Conservation (phyloP, 331 rosid genomes). For the Phaseolus coccineus region DNA sequence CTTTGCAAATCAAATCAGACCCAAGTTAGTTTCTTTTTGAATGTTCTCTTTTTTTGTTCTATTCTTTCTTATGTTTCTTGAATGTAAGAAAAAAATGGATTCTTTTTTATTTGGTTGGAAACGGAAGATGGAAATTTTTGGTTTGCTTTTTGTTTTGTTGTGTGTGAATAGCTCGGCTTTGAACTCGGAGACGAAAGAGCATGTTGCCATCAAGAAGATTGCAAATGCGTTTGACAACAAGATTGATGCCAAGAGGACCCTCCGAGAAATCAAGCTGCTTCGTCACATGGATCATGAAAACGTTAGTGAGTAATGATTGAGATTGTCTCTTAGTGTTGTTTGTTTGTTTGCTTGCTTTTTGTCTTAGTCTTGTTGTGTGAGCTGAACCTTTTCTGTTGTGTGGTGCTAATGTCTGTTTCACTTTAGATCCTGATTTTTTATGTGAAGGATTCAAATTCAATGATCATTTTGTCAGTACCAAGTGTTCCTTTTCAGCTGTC, state of each 20-base stretch:
- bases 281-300: slow-evolving; percentile 99
- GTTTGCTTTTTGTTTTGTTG: slow-evolving; percentile 1
- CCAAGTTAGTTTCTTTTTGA: slow-evolving; percentile 4
- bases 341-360: neutral
- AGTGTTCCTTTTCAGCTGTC: slow-evolving; percentile 34
- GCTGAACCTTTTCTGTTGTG: slow-evolving; percentile 24
- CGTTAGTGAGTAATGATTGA: slow-evolving; percentile 71
- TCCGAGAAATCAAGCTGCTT: slow-evolving; percentile 98
- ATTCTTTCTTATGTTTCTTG: neutral
- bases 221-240: slow-evolving; percentile 97
- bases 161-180: slow-evolving; percentile 70
- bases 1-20: slow-evolving; percentile 17
- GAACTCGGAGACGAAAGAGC: slow-evolving; percentile 94
- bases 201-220: slow-evolving; percentile 97
- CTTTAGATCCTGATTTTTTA: slow-evolving; percentile 27
- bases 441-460: slow-evolving; percentile 1
- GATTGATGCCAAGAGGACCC: slow-evolving; percentile 99
- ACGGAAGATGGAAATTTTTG: slow-evolving; percentile 18
- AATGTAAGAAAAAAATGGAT: neutral
- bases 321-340: neutral
- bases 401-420: neutral
- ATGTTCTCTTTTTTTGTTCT: neutral
- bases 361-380: neutral
- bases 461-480: slow-evolving; percentile 20
- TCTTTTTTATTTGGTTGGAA: neutral